These are phyloP conservation scores for Trapa incisa DNA, from an alignment of 345 rosid species.

Conservation along the genomic window DNA sequence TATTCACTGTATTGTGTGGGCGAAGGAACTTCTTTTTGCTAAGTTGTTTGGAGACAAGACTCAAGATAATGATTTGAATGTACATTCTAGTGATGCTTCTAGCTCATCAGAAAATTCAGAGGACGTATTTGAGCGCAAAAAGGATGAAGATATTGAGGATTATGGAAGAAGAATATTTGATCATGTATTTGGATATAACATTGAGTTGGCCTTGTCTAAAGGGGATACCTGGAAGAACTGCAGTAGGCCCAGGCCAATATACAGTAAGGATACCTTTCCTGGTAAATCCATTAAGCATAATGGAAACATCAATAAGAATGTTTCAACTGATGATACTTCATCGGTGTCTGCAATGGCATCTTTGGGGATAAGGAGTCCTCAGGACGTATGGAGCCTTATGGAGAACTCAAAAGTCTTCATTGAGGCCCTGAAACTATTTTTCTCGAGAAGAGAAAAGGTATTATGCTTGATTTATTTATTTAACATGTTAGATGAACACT, in stretches of 20 bases:
- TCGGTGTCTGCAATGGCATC: constrained; percentile 62
- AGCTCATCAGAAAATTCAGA: constrained; percentile 51
- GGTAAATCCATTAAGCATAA: constrained; percentile 40
- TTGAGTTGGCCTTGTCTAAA: constrained; percentile 80
- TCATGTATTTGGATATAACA: constrained; percentile 95
- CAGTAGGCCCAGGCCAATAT: constrained; percentile 65
- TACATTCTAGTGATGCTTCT: constrained; percentile 56
- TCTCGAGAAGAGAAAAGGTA: constrained; percentile 69
- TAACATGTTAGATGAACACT: background rate
- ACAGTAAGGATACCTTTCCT: constrained; percentile 50
- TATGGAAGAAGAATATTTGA: constrained; percentile 93
- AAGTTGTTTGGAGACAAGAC: constrained; percentile 94
- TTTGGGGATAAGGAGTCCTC: constrained; percentile 92
- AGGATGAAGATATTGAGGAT: constrained; percentile 64
- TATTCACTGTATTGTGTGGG: constrained; percentile 99
- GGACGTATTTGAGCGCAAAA: constrained; percentile 59
- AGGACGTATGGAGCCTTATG: constrained; percentile 75
- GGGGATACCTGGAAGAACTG: constrained; percentile 95
- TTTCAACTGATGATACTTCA: constrained; percentile 25
- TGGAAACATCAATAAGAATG: constrained; percentile 39
- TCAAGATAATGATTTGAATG: constrained; percentile 91
- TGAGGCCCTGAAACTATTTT: constrained; percentile 69
- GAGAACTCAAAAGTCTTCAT: constrained; percentile 78
- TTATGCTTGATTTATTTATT: constrained; percentile 2
- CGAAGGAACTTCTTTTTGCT: constrained; percentile 91